Evolutionary conservation across 441 rosid genomes (phyloP).

Genomic region (Corymbia citriodora): DNA sequence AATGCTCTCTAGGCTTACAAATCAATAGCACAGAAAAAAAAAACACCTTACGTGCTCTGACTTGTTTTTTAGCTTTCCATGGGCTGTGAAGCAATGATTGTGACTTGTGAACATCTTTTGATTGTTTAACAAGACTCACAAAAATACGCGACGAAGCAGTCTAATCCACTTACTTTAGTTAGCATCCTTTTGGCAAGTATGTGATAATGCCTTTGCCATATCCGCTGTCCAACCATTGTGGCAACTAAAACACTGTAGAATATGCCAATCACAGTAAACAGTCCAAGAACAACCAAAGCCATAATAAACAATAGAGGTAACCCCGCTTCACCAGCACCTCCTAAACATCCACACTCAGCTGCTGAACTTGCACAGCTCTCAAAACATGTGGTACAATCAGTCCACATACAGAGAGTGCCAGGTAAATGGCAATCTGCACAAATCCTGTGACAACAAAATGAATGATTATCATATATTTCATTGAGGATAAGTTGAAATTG

Average conservation of each 20-base stretch:
- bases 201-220: conserved; percentile 99
- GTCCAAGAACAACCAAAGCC: conserved; percentile 86
- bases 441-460: conserved; percentile 42
- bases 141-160: background rate
- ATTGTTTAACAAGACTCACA: background rate
- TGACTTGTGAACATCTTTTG: background rate
- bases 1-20: background rate
- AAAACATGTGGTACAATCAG: conserved; percentile 97
- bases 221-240: conserved; percentile 99
- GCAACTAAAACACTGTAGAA: conserved; percentile 98
- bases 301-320: conserved; percentile 76
- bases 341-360: conserved; percentile 96
- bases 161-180: conserved; percentile 63
- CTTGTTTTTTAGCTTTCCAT: background rate
- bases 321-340: conserved; percentile 99
- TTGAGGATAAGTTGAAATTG: background rate
- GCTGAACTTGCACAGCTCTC: conserved; percentile 96
- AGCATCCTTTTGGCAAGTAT: conserved; percentile 98
- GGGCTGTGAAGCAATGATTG: background rate
- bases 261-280: conserved; percentile 93
- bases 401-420: conserved; percentile 99
- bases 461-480: background rate
- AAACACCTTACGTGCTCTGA: background rate
- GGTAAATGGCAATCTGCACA: conserved; percentile 99
- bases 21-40: background rate